Evolutionary conservation across 352 stramenopile genomes (phyloP).

Genomic region (Detonula confervacea): DNA sequence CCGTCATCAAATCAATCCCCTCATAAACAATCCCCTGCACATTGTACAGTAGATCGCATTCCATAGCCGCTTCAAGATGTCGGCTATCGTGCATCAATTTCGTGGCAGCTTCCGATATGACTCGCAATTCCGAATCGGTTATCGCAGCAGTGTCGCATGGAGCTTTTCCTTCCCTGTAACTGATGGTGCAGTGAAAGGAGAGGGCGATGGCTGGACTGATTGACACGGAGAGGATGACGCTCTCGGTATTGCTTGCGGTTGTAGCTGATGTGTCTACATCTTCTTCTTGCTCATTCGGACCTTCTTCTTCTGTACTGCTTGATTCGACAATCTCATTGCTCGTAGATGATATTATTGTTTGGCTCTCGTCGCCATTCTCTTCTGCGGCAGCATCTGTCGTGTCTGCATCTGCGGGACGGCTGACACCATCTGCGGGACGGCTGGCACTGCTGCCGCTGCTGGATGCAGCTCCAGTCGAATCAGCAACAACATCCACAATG

Average conservation of each 20-base stretch:
- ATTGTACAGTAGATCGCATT: constrained; percentile 4
- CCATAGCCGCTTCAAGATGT: constrained; percentile 6
- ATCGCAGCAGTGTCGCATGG: constrained; percentile 7
- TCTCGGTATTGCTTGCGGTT: too few relatives aligned
- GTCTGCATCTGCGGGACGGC: too few relatives aligned
- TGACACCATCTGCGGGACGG: too few relatives aligned
- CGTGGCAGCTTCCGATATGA: not conserved
- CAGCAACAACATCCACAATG: not conserved
- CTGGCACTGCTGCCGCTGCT: too few relatives aligned
- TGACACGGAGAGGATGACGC: constrained; percentile 7
- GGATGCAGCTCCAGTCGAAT: not conserved
- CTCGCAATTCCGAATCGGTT: constrained; percentile 1
- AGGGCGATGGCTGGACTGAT: constrained; percentile 11
- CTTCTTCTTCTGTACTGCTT: too few relatives aligned
- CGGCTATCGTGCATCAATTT: constrained; percentile 5
- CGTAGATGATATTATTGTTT: too few relatives aligned
- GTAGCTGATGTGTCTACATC: too few relatives aligned
- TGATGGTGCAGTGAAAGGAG: constrained; percentile 1
- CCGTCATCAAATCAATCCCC: constrained; percentile 1
- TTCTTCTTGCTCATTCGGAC: too few relatives aligned
- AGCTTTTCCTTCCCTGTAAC: not conserved
- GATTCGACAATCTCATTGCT: too few relatives aligned
- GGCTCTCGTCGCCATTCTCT: too few relatives aligned
- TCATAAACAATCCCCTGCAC: constrained; percentile 1
- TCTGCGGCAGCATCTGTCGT: too few relatives aligned